A percentile compares a stretch with the other conserved stretches of the same genome.
These are phyloP conservation scores for Dorcoceras hygrometricum DNA, from an alignment of 257 asterid genomes.

Conservation along the genomic window DNA sequence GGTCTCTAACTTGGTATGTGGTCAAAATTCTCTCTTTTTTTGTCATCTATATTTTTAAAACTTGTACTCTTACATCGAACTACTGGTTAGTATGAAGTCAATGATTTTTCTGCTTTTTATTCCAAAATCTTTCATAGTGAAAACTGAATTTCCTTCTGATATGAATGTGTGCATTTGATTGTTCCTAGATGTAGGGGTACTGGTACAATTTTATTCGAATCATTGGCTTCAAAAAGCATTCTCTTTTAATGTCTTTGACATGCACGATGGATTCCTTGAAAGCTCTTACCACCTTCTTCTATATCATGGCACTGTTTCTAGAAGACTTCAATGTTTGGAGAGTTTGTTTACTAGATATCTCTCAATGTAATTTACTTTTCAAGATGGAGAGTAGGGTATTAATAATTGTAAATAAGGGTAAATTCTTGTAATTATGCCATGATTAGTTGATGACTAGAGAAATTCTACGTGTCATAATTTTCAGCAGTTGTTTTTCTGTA, in stretches of 20 bases:
- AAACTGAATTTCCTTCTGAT: slow-evolving; percentile 1
- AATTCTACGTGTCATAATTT: neutral
- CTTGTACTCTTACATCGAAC: neutral
- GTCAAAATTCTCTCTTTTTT: slow-evolving; percentile 23
- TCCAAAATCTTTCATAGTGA: slow-evolving; percentile 13
- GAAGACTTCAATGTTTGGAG: neutral
- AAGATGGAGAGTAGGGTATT: neutral
- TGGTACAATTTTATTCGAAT: neutral
- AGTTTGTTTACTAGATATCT: neutral
- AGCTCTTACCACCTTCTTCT: neutral
- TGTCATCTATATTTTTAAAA: neutral
- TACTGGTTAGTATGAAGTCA: neutral
- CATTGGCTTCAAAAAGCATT: neutral
- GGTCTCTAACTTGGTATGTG: slow-evolving; percentile 87
- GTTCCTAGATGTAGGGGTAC: neutral
- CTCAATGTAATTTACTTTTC: slow-evolving; percentile 1
- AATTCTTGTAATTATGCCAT: neutral
- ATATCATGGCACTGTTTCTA: neutral
- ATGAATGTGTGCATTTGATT: neutral
- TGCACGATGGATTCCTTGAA: neutral
- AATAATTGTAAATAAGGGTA: neutral
- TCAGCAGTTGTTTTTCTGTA: neutral
- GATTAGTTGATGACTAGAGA: neutral
- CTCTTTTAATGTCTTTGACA: neutral
- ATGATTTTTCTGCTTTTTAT: neutral